Percentiles rank a stretch among this genome's conserved stretches.
Evolutionary conservation across 2,329 filamentous ascomycete genomes (phyloP).

Genomic region (Arthroderma sp.): DNA sequence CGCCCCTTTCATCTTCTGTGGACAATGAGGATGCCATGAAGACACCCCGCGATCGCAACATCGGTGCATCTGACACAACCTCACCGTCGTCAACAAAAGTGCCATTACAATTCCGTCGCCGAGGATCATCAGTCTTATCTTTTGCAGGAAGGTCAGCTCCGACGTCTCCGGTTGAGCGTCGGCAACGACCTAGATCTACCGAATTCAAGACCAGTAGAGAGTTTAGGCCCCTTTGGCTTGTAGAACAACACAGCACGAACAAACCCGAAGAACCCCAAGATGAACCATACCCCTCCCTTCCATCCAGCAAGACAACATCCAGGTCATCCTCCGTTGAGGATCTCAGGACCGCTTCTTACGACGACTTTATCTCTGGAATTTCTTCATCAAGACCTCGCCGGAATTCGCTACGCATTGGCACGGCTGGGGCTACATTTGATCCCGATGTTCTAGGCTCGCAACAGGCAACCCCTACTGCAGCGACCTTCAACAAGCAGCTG

Average conservation of each 20-base stretch:
- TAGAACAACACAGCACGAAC: conserved; percentile 47
- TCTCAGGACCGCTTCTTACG: conserved; percentile 13
- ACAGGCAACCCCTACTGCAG: conserved; percentile 56
- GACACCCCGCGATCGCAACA: conserved; percentile 18
- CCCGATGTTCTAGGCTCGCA: conserved; percentile 46
- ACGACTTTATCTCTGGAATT: not conserved
- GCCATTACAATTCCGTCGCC: conserved; percentile 43
- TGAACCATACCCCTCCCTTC: conserved; percentile 36
- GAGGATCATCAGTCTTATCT: too few species aligned
- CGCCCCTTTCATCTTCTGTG: conserved; percentile 21
- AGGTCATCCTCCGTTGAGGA: conserved; percentile 34
- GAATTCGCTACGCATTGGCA: conserved; percentile 21
- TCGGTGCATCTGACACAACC: conserved; percentile 16
- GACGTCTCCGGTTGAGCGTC: too few species aligned
- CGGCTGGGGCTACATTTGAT: conserved; percentile 21
- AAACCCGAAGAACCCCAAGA: conserved; percentile 29
- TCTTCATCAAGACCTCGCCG: conserved; percentile 11
- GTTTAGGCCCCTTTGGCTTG: conserved; percentile 68
- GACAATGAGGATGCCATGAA: conserved; percentile 10
- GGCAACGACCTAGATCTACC: conserved; percentile 34
- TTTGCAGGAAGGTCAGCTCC: too few species aligned
- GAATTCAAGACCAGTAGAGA: conserved; percentile 47
- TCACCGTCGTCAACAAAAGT: conserved; percentile 39
- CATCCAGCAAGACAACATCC: conserved; percentile 38
- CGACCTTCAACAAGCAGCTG: conserved; percentile 28